Evolutionary conservation across 2,329 filamentous ascomycete species (phyloP), one percentile per base, ranked within the genome.

Genomic region (Alternaria panax): DNA sequence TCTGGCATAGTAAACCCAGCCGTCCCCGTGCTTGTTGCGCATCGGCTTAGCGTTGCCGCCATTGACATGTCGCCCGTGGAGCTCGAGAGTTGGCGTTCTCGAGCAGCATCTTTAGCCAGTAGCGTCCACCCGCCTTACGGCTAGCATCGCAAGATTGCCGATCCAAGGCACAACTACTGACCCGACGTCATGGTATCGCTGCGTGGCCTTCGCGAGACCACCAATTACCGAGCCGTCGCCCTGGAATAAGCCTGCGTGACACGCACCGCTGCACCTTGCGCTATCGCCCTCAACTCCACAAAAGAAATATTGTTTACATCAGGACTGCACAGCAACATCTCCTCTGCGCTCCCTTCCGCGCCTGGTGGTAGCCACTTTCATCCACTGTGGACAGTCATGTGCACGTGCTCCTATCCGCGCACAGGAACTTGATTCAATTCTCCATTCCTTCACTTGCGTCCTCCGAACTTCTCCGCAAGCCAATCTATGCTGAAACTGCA

Each of bases 61-160:
- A 59, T 54, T 25, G 40, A 56, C 18, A 52, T 51, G 57, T 63
- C 63, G 63, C 65, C 60, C 56, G 32, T 59, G 55, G 41, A 48
- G 40, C 51, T 56, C 30, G 20, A 34, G 20, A 18, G 45, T 8
- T 34, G 45, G 45, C 30, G 28, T 48, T 48, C 45, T 36, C 36
- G 45, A 48, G 30, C 28, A 34, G 46, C 57, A 16, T 34, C 38
- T 63, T 52, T 54, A 55, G 51, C 62, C 62, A 61, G 53, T 67
- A 60, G 62, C 64, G 56, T 50, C 58, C 57, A 60, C 65, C 67
- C 66, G 45, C 54, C 54, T 48, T 63, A 58, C 63, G 51, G 63
- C 62, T 59, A 65, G 63, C 61, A 59, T 65, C 65, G 67, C 67
- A 67, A 65, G 67, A 73, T 72, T 67, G 65, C 69, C 63, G 68